Evolutionary conservation across 345 rosid species (phyloP).

Genomic region (Raphanus raphanistrum): DNA sequence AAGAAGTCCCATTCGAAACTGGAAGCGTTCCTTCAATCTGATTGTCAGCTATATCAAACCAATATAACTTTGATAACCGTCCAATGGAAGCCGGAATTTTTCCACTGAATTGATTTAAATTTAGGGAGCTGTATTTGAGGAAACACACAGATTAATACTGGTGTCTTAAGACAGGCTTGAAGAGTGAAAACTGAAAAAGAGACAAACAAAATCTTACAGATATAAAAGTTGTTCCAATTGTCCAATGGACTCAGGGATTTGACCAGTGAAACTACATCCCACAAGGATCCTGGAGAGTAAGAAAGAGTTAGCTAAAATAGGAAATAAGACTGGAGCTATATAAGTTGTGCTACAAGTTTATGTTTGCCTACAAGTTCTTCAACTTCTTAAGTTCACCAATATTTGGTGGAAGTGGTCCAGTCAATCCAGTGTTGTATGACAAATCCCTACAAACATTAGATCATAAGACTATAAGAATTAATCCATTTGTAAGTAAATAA

Average conservation of each 20-base stretch:
- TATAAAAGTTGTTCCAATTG: constrained; percentile 44
- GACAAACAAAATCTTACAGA: constrained; percentile 51
- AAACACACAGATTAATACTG: constrained; percentile 9
- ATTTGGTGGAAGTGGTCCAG: constrained; percentile 63
- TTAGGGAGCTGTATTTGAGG: constrained; percentile 60
- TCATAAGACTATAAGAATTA: background rate
- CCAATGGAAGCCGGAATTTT: constrained; percentile 76
- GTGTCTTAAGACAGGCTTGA: background rate
- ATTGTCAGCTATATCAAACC: constrained; percentile 90
- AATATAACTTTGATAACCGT: constrained; percentile 55
- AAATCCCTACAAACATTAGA: constrained; percentile 63
- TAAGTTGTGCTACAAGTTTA: background rate
- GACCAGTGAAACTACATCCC: constrained; percentile 73
- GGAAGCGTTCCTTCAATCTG: constrained; percentile 69
- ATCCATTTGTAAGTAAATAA: constrained; percentile 18
- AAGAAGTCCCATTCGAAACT: constrained; percentile 57
- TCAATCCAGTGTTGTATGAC: constrained; percentile 59
- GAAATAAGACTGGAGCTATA: background rate
- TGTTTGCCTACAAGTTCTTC: constrained; percentile 57
- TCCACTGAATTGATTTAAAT: constrained; percentile 72
- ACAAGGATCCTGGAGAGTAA: constrained; percentile 59
- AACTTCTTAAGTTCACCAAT: constrained; percentile 65
- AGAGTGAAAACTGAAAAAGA: background rate
- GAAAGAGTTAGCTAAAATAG: constrained; percentile 1
- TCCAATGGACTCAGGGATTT: constrained; percentile 70